Evolutionary conservation across 495 filamentous ascomycete species (phyloP).

Genomic region (Neurospora pannonica): DNA sequence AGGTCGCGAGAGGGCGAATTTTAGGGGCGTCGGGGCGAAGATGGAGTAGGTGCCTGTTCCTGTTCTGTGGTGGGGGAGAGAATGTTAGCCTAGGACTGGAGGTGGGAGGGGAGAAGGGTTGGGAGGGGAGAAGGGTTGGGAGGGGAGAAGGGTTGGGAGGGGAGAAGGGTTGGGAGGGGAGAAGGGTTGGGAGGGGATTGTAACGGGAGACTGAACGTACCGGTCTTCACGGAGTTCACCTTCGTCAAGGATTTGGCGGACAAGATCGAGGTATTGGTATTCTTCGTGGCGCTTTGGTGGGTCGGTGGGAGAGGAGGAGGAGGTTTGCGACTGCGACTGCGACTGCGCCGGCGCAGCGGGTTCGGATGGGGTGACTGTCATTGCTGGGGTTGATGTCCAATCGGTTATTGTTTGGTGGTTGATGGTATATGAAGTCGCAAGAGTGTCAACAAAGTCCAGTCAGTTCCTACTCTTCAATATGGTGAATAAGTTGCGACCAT

Average conservation of each 20-base stretch:
- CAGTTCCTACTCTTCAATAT: neutral
- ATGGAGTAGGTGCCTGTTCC: constrained; percentile 87
- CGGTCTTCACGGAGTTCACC: constrained; percentile 22
- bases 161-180: neutral
- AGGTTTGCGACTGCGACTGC: neutral
- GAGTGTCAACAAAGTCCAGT: neutral
- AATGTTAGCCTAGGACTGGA: neutral
- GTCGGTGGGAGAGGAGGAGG: neutral
- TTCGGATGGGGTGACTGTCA: constrained; percentile 8
- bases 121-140: too few species aligned
- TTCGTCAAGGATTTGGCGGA: constrained; percentile 20
- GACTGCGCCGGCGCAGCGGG: neutral
- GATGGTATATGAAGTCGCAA: neutral
- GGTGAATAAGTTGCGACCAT: neutral
- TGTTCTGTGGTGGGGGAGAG: constrained; percentile 44
- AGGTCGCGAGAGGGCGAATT: constrained; percentile 55
- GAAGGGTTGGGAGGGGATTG: neutral
- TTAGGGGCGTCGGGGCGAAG: constrained; percentile 76
- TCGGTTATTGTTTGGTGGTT: neutral
- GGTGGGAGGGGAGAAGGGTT: neutral
- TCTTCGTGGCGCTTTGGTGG: constrained; percentile 16
- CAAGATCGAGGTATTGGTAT: constrained; percentile 24
- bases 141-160: neutral
- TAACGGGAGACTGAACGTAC: constrained; percentile 3
- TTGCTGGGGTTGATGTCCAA: neutral